Base-by-base conservation (phyloP, 2,329 filamentous ascomycete species). In the Tolypocladium guangdongense region DNA sequence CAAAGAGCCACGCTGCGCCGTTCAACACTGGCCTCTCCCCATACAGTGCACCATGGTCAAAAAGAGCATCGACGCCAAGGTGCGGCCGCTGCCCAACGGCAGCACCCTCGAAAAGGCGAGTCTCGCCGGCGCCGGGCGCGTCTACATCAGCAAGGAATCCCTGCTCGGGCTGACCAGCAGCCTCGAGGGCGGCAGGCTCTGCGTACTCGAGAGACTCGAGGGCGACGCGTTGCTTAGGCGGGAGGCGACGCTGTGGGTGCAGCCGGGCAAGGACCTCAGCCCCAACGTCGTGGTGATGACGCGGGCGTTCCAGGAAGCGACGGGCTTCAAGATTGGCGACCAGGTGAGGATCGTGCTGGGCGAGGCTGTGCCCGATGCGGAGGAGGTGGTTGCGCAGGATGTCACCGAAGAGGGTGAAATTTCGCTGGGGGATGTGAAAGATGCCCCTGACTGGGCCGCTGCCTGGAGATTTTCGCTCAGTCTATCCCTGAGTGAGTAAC, bases 221-320 rank as follows among this genome's bases (percentile, higher is more conserved):
- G 54, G 62, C 49, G 57, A 59, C 3, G 20, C 54, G 55, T 46
- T 61, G 50, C 49, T 59, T 35, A 62, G 64, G 30, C 68, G 73
- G 18, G 74, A 80, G 59, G 78, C 76, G 6, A 71, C 75, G 33
- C 68, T 78, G 1, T 80, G 76, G 71, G 71, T 73, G 0, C 67
- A 77, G 18, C 73, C 76, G 2, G 75, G 77, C 46, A 78, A 84
- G 65, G 83, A 84, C 61, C 73, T 89, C 59, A 79, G 83, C 63
- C 82, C 81, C 59, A 80, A 84, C 57, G 76, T 89, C 54, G 74
- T 87, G 50, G 78, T 91, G 74, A 81, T 88, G 73, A 84, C 88
- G 24, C 84, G 88, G 57, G 76, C 82, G 7, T 81, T 95, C 52
- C 85, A 88, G 57, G 84, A 87, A 37, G 78, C 82, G 7, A 87